These are phyloP conservation scores for Backusella westeae DNA, from an alignment of 192 early-diverging fungal genomes.

Conservation along the genomic window DNA sequence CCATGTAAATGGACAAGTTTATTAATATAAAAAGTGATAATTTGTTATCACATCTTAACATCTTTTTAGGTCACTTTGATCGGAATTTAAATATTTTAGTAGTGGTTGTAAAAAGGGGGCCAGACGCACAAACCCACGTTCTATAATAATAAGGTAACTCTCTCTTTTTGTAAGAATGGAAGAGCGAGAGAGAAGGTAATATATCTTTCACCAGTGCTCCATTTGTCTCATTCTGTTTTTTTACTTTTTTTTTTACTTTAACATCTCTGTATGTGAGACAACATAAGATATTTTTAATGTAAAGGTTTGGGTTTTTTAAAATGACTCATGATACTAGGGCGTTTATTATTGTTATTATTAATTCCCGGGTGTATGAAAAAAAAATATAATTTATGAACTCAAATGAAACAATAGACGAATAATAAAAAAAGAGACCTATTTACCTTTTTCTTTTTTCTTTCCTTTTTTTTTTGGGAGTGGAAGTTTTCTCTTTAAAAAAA, in stretches of 20 bases:
- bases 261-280: background rate
- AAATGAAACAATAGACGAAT: background rate
- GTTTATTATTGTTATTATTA: background rate
- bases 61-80: too few relatives aligned
- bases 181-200: background rate
- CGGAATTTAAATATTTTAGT: background rate
- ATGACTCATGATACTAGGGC: too few relatives aligned
- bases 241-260: background rate
- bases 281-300: too few relatives aligned
- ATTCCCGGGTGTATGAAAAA: background rate
- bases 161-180: background rate
- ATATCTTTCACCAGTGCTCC: background rate
- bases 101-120: background rate
- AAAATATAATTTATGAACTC: background rate
- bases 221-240: background rate
- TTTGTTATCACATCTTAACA: too few relatives aligned
- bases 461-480: background rate
- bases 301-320: too few relatives aligned
- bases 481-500: background rate
- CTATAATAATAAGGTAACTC: background rate
- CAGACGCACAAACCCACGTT: background rate
- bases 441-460: background rate
- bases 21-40: too few relatives aligned
- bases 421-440: background rate
- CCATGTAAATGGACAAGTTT: too few relatives aligned